Conservation (phyloP, 495 filamentous ascomycete genomes). For the Aspergillus sclerotioniger region DNA sequence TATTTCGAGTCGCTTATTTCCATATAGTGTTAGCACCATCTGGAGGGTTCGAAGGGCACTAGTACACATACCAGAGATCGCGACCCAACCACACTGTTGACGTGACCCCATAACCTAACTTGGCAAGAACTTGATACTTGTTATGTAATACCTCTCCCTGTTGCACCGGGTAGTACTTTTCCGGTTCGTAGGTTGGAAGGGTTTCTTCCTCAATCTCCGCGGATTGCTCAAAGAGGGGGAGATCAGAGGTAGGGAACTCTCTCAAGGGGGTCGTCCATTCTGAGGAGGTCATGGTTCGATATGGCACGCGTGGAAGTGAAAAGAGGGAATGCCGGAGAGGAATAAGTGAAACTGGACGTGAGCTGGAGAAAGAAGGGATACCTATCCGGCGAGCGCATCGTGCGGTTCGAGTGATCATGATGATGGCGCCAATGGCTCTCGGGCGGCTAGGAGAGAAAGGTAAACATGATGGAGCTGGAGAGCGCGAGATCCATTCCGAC, state of each 20-base stretch:
- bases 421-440: too few relatives aligned
- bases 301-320: neutral
- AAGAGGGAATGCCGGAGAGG: neutral
- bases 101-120: constrained; percentile 47
- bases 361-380: neutral
- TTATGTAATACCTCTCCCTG: constrained; percentile 39
- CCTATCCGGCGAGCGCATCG: neutral
- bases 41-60: too few relatives aligned
- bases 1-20: neutral
- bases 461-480: too few relatives aligned
- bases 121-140: constrained; percentile 46
- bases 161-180: constrained; percentile 41
- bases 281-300: neutral
- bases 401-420: neutral
- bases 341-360: neutral
- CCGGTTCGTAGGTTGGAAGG: constrained; percentile 36
- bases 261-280: neutral
- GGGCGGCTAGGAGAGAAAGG: too few relatives aligned
- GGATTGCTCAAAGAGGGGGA: neutral
- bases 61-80: constrained; percentile 32
- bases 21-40: too few relatives aligned
- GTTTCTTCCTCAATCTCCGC: constrained; percentile 37
- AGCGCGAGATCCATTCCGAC: too few relatives aligned
- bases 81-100: constrained; percentile 51
- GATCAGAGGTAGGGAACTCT: neutral